A percentile compares a stretch with the other conserved stretches of the same genome.
Conservation (phyloP, 2,329 filamentous ascomycete species). For the Ophiostoma populinum region DNA sequence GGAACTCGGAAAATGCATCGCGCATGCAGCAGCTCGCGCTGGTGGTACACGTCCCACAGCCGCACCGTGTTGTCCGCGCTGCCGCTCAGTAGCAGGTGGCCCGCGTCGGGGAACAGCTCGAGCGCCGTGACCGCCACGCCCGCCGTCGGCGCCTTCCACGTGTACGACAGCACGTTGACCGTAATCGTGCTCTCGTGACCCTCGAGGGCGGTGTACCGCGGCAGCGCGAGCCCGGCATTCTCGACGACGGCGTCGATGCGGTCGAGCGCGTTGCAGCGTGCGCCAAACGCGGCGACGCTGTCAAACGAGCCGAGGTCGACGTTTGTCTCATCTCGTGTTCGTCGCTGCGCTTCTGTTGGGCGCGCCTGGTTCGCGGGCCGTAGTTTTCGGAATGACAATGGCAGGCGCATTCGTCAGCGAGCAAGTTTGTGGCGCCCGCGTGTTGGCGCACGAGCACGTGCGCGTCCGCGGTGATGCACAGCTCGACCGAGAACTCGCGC, state of each 20-base stretch:
- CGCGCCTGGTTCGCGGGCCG: too few species aligned
- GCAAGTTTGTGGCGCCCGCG: too few species aligned
- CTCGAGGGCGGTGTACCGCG: slow-evolving; percentile 8
- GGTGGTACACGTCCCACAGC: slow-evolving; percentile 86
- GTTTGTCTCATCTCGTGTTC: too few species aligned
- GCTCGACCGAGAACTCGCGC: too few species aligned
- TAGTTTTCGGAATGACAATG: too few species aligned
- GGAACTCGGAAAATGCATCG: slow-evolving; percentile 49
- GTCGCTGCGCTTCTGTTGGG: too few species aligned
- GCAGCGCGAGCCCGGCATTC: slow-evolving; percentile 21
- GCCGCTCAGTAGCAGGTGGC: slow-evolving; percentile 74
- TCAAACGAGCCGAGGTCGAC: slow-evolving; percentile 30
- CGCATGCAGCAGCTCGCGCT: slow-evolving; percentile 66
- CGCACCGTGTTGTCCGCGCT: slow-evolving; percentile 82
- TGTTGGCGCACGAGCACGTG: too few species aligned
- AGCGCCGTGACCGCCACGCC: slow-evolving; percentile 77
- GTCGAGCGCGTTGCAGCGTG: slow-evolving; percentile 16
- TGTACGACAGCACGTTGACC: slow-evolving; percentile 29
- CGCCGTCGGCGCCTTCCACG: slow-evolving; percentile 26
- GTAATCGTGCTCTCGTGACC: slow-evolving; percentile 26
- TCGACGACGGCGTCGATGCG: slow-evolving; percentile 25
- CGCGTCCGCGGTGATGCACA: too few species aligned
- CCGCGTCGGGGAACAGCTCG: slow-evolving; percentile 74
- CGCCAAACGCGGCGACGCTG: slow-evolving; percentile 26
- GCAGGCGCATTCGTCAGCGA: too few species aligned